Conservation (phyloP, 2,329 filamentous ascomycete species). For the Thyridium curvatum region DNA sequence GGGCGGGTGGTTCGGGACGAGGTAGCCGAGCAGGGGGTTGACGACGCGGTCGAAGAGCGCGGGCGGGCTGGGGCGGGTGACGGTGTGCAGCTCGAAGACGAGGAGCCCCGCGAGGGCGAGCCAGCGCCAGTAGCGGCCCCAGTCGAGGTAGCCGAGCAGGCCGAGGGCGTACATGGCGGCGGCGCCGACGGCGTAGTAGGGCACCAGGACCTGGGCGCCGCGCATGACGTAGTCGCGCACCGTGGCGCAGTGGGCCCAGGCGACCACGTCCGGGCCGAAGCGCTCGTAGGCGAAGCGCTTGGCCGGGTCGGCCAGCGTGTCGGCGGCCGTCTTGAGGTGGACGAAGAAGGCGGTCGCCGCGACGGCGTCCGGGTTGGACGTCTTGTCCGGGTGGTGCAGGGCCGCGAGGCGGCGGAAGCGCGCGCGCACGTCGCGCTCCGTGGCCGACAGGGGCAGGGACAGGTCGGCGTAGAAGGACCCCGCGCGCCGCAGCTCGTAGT, state of each 20-base stretch:
- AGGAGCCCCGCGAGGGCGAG: constrained; percentile 46
- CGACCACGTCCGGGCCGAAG: constrained; percentile 67
- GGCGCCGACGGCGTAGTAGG: constrained; percentile 55
- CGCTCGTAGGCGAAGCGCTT: constrained; percentile 84
- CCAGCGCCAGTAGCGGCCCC: constrained; percentile 62
- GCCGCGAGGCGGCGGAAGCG: constrained; percentile 73
- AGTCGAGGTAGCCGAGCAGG: constrained; percentile 60
- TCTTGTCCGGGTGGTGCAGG: constrained; percentile 80
- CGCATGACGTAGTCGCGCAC: constrained; percentile 65
- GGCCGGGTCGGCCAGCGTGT: constrained; percentile 71
- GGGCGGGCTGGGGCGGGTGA: constrained; percentile 49
- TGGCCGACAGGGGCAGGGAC: constrained; percentile 59
- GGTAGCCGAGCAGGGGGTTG: constrained; percentile 24
- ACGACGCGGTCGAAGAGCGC: constrained; percentile 22
- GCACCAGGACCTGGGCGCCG: constrained; percentile 46
- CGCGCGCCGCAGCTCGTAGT: constrained; percentile 66
- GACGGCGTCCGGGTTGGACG: constrained; percentile 20
- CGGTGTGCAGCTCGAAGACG: constrained; percentile 49
- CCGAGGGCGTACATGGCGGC: constrained; percentile 55
- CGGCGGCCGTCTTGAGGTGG: constrained; percentile 74
- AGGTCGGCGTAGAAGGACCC: constrained; percentile 78
- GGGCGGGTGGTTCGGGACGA: constrained; percentile 42
- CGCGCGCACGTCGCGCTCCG: constrained; percentile 73
- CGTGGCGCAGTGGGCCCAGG: constrained; percentile 61
- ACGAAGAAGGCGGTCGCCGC: constrained; percentile 57